Percentiles rank a stretch among this genome's conserved stretches.
Conservation (phyloP, 2,329 filamentous ascomycete genomes). For the Nemania serpens region DNA sequence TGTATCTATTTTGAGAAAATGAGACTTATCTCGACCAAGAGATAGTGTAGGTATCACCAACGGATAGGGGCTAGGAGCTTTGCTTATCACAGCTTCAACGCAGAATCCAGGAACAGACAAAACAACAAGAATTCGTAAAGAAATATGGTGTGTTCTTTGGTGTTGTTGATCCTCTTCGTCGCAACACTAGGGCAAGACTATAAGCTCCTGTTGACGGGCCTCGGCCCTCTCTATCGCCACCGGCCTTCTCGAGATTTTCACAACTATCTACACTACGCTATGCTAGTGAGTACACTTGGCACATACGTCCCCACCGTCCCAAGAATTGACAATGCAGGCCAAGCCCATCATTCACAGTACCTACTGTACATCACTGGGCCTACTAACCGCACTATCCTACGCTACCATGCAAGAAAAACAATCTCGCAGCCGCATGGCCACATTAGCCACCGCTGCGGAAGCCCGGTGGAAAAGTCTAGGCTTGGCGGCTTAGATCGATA, state of each 20-base stretch:
- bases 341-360: constrained; percentile 6
- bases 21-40: constrained; percentile 14
- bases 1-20: constrained; percentile 8
- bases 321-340: constrained; percentile 20
- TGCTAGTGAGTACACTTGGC: no score
- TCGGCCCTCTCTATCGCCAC: constrained; percentile 16
- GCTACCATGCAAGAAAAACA: constrained; percentile 18
- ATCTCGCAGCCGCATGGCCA: constrained; percentile 25
- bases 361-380: not conserved
- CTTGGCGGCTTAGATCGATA: constrained; percentile 18
- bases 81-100: not conserved
- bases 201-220: constrained; percentile 3
- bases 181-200: constrained; percentile 8
- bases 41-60: not conserved
- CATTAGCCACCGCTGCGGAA: constrained; percentile 16
- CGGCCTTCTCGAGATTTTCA: no score
- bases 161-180: constrained; percentile 7
- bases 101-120: not conserved
- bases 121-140: not conserved
- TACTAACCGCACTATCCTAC: not conserved
- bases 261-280: not conserved
- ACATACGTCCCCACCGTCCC: constrained; percentile 15
- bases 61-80: no score
- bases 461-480: not conserved
- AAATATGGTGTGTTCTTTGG: constrained; percentile 2